phyloP scores from a whole-genome alignment of 73 alveolate genomes.

The Halteria grandinella region DNA sequence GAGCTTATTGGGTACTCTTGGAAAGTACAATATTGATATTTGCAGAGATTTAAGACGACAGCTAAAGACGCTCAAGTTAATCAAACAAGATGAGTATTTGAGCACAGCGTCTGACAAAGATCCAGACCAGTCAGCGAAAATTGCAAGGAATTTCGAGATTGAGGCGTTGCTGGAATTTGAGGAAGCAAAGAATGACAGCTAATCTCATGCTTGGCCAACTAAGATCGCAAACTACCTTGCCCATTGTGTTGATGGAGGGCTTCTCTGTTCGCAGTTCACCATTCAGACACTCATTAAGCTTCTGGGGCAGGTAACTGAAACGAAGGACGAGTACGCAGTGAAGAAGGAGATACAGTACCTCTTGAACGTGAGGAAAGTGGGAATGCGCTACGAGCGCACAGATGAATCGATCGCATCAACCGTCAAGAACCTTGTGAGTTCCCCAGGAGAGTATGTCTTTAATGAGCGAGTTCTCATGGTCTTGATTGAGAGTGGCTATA shows the following conservation, averaged over 20 bases:
- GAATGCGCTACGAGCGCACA: slow-evolving; percentile 8
- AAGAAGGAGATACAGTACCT: slow-evolving; percentile 33
- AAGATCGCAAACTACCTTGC: slow-evolving; percentile 66
- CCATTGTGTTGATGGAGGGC: slow-evolving; percentile 71
- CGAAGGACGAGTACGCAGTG: slow-evolving; percentile 23
- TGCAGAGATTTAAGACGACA: slow-evolving; percentile 34
- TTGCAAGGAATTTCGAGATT: too few relatives aligned
- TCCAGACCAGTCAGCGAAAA: too few relatives aligned
- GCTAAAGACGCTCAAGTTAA: slow-evolving; percentile 4
- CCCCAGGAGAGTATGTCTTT: slow-evolving; percentile 4
- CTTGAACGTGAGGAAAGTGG: slow-evolving; percentile 31
- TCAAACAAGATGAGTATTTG: slow-evolving; percentile 34
- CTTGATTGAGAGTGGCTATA: slow-evolving; percentile 60
- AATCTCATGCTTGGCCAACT: slow-evolving; percentile 51
- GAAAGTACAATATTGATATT: slow-evolving; percentile 30
- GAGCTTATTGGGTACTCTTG: slow-evolving; percentile 38
- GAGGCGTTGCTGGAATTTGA: too few relatives aligned
- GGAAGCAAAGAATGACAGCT: too few relatives aligned
- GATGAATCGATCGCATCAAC: slow-evolving; percentile 9
- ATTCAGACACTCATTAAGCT: slow-evolving; percentile 19
- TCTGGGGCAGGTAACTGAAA: slow-evolving; percentile 30
- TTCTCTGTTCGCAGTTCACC: slow-evolving; percentile 60
- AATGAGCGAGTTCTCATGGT: slow-evolving; percentile 58
- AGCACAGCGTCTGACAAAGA: slow-evolving; percentile 42
- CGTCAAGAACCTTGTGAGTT: slow-evolving; percentile 38